Base-by-base conservation (phyloP, 2,329 filamentous ascomycete species). In the Calonectria pauciramosa region DNA sequence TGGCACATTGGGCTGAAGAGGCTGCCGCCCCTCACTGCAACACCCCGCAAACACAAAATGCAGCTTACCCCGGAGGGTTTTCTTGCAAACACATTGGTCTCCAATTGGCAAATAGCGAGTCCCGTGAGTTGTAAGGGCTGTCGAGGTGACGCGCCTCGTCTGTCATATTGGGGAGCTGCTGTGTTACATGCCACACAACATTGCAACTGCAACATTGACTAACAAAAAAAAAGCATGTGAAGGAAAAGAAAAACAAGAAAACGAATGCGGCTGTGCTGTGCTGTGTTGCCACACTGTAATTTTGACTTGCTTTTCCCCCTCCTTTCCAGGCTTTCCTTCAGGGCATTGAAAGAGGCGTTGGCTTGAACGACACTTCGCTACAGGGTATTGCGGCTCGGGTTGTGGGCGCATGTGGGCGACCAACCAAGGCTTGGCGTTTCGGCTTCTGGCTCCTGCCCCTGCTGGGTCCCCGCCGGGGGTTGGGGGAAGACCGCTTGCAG, bases 361-460 rank as follows among this genome's bases (percentile, higher is more conserved):
- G 41, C 18, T 49, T 32, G 30, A 47, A 32, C 60, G 16, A 65
- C 9, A 23, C 11, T 8, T 28, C 8, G 4, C 54, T 34, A 18
- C 32, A 18, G 41, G 6, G 34, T 65, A 34, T 49, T 65, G 60
- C 41, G 38, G 38, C 38, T 49, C 41, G 60, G 41, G 20, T 34
- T 49, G 41, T 34, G 60, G 38, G 28, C 41, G 41, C 38, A 26
- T 54, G 26, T 14, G 28, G 26, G 51, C 51, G 8, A 32, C 51
- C 32, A 59, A 59, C 54, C 54, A 23, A 13, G 34, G 34, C 56
- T 63, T 63, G 56, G 56, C 56, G 56, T 63, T 63, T 63, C 34
- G 16, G 16, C 23, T 20, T 34, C 28, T 41, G 20, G 34, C 36
- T 41, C 18, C 56, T 63, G 56, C 13, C 23, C 36, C 30, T 54